phyloP scores from a whole-genome alignment of 2,329 filamentous ascomycete genomes.

The Penicillium digitatum region DNA sequence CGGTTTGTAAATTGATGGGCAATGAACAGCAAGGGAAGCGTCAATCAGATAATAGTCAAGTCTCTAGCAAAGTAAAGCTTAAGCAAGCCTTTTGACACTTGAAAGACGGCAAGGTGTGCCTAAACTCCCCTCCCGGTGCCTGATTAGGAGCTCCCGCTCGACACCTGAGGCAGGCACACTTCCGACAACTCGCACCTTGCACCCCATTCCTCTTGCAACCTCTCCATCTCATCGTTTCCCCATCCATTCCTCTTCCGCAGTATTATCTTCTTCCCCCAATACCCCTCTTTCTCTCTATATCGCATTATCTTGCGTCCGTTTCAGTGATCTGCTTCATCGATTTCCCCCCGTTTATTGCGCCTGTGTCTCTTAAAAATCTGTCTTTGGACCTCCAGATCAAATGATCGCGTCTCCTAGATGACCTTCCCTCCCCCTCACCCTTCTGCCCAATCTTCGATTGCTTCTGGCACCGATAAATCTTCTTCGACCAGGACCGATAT shows the following conservation, averaged over 20 bases:
- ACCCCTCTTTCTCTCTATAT: slow-evolving; percentile 9
- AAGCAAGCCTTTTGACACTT: not conserved
- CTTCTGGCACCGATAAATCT: slow-evolving; percentile 49
- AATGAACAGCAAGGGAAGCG: not conserved
- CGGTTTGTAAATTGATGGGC: not conserved
- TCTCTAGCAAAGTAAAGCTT: not conserved
- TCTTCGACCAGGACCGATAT: slow-evolving; percentile 48
- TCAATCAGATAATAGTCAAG: not conserved
- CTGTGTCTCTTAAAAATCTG: slow-evolving; percentile 32
- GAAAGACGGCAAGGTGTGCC: not conserved
- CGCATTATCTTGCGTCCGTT: slow-evolving; percentile 6
- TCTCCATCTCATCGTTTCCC: slow-evolving; percentile 21
- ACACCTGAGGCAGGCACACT: slow-evolving; percentile 23
- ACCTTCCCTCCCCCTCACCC: slow-evolving; percentile 52
- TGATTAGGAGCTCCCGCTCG: slow-evolving; percentile 17
- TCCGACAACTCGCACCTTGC: slow-evolving; percentile 24
- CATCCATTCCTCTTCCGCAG: slow-evolving; percentile 17
- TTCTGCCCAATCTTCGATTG: slow-evolving; percentile 51
- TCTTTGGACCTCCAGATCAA: slow-evolving; percentile 43
- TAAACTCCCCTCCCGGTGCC: slow-evolving; percentile 1
- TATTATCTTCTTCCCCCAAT: slow-evolving; percentile 11
- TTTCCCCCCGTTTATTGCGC: slow-evolving; percentile 15
- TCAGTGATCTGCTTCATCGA: slow-evolving; percentile 16
- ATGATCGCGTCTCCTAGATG: slow-evolving; percentile 55
- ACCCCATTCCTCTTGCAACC: slow-evolving; percentile 19